Conservation (phyloP, 192 early-diverging fungal species). For the Cetraspora pellucida region DNA sequence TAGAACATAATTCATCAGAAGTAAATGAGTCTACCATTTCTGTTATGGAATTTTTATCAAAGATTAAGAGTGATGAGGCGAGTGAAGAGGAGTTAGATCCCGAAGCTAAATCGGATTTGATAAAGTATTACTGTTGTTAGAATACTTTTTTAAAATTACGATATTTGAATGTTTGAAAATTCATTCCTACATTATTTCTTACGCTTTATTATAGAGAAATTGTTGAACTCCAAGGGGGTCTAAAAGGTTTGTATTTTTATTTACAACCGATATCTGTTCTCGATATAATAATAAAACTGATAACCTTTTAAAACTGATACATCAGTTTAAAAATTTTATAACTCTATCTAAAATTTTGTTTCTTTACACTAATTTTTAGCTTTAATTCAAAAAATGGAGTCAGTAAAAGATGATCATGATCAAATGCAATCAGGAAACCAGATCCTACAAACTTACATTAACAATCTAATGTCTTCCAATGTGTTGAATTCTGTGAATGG, state of each 20-base stretch:
- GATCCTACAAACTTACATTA: slow-evolving; percentile 35
- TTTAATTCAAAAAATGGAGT: slow-evolving; percentile 17
- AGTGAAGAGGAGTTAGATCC: slow-evolving; percentile 4
- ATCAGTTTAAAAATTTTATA: background rate
- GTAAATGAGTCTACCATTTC: background rate
- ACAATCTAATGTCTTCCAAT: slow-evolving; percentile 34
- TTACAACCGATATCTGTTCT: background rate
- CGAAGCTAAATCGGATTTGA: slow-evolving; percentile 17
- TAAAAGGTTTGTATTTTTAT: slow-evolving; percentile 27
- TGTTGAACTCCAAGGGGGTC: slow-evolving; percentile 28
- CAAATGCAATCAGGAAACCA: slow-evolving; percentile 35
- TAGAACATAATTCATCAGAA: too few species aligned
- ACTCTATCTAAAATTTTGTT: background rate
- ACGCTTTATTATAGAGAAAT: slow-evolving; percentile 18
- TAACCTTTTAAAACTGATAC: too few species aligned
- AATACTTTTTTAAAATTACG: background rate
- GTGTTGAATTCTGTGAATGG: slow-evolving; percentile 23
- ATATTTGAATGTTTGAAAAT: background rate
- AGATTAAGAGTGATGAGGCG: background rate
- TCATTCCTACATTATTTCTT: background rate
- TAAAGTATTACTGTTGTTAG: background rate
- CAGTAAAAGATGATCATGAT: slow-evolving; percentile 32
- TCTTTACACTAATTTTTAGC: background rate
- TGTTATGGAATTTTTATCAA: background rate
- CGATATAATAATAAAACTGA: too few species aligned